phyloP scores from a whole-genome alignment of 352 stramenopile genomes.

The Globisporangium viniferum region DNA sequence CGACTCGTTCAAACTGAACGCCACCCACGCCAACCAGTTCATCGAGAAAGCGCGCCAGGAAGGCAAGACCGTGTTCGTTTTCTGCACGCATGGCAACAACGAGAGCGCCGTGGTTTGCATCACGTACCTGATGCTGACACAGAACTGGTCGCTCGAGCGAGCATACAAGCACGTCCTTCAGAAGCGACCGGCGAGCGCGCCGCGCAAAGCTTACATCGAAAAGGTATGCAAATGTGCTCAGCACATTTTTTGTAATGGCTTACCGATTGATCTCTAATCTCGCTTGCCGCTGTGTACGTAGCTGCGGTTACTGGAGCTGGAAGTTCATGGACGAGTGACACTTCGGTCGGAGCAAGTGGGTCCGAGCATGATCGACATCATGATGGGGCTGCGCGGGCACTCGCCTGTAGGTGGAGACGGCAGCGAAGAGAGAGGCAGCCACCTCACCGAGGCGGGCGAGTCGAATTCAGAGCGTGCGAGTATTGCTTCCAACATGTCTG shows the following conservation, averaged over 20 bases:
- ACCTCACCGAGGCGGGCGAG: slow-evolving; percentile 36
- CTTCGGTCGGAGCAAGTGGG: slow-evolving; percentile 57
- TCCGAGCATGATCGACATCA: slow-evolving; percentile 75
- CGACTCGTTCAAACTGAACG: slow-evolving; percentile 47
- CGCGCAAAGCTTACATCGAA: slow-evolving; percentile 63
- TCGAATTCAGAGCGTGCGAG: slow-evolving; percentile 53
- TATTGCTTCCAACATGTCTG: slow-evolving; percentile 61
- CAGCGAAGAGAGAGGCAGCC: slow-evolving; percentile 40
- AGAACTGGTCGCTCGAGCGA: slow-evolving; percentile 59
- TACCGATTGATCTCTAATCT: neutral
- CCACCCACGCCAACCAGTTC: slow-evolving; percentile 43
- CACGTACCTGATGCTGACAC: slow-evolving; percentile 53
- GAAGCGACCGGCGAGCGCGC: slow-evolving; percentile 53
- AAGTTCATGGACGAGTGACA: slow-evolving; percentile 58
- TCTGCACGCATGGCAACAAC: slow-evolving; percentile 71
- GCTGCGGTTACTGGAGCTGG: slow-evolving; percentile 49
- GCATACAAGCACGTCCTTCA: slow-evolving; percentile 60
- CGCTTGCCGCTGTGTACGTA: slow-evolving; percentile 13
- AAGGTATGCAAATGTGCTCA: slow-evolving; percentile 29
- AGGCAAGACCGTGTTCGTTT: slow-evolving; percentile 60
- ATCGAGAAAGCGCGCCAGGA: slow-evolving; percentile 34
- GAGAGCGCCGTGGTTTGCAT: slow-evolving; percentile 69
- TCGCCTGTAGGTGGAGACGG: slow-evolving; percentile 25
- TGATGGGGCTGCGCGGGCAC: slow-evolving; percentile 56
- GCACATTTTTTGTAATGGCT: too few species aligned